Base-by-base conservation (phyloP, 2,329 filamentous ascomycete species). In the Sordariomycetes sp. region DNA sequence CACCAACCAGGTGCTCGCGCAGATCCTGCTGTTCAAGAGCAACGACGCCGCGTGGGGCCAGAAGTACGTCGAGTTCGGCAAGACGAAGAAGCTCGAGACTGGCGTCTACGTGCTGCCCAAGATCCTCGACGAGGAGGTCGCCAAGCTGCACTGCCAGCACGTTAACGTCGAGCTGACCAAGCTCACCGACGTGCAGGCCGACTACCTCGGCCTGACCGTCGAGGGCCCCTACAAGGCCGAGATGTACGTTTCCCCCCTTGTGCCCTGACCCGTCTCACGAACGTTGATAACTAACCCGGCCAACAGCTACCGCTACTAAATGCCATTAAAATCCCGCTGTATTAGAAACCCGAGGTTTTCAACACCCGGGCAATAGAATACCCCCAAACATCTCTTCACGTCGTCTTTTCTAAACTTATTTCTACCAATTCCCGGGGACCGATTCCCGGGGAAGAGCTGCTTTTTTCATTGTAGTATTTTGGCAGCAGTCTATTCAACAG, bases 1-100 rank as follows among this genome's bases (percentile, higher is more conserved):
- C 88, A 96, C 92, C 85, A 99, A 99, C 88, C 94, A 99, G 85
- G 94, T 97, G 69, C 90, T 99, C 74, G 94, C 94, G 66, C 94
- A 99, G 83, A 97, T 99, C 80, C 88, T 96, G 81, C 81, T 99
- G 71, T 99, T 78, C 89, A 97, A 97, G 88, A 87, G 86, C 70
- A 82, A 87, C 69, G 92, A 97, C 73, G 83, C 83, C 72, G 87
- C 80, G 60, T 99, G 96, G 75, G 85, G 87, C 77, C 80, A 89
- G 79, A 97, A 97, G 85, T 96, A 97, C 80, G 79, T 92, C 69
- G 94, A 97, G 79, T 99, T 96, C 74, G 90, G 89, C 79, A 90
- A 92, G 82, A 85, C 83, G 64, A 90, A 89, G 76, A 91, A 94
- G 83, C 89, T 96, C 72, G 84, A 88, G 60, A 80, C 95, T 66